Percentiles rank a stretch among this genome's conserved stretches.
Evolutionary conservation across 768 basidiomycete genomes (phyloP).

Genomic region (Trametes cingulata): DNA sequence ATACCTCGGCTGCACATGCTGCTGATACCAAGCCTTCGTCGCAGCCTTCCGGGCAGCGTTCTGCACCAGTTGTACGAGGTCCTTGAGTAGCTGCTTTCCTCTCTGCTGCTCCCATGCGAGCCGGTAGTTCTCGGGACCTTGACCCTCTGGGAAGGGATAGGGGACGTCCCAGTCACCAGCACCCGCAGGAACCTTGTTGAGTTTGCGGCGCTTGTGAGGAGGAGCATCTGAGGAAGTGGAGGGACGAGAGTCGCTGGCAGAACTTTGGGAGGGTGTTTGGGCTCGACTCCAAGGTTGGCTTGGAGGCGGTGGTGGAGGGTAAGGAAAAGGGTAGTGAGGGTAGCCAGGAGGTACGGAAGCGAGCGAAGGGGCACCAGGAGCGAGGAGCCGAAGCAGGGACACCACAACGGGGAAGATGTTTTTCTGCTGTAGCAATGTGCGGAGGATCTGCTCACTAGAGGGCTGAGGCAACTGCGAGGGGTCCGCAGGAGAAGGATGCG

Average conservation of each 20-base stretch:
- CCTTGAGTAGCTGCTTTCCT: constrained; percentile 58
- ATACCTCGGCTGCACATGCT: constrained; percentile 6
- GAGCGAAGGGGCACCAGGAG: constrained; percentile 34
- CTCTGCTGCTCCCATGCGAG: constrained; percentile 66
- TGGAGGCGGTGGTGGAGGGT: not conserved
- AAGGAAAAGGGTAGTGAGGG: constrained; percentile 2
- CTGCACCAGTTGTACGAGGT: constrained; percentile 62
- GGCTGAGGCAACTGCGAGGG: constrained; percentile 48
- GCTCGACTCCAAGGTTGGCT: not conserved
- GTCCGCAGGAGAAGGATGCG: constrained; percentile 37
- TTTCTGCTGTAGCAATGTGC: constrained; percentile 59
- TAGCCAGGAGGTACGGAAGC: constrained; percentile 8
- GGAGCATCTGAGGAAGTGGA: constrained; percentile 24
- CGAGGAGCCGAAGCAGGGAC: constrained; percentile 59
- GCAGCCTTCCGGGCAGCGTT: constrained; percentile 63
- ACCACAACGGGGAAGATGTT: constrained; percentile 68
- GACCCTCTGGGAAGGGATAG: constrained; percentile 70
- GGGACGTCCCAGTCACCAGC: constrained; percentile 84
- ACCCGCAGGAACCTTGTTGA: constrained; percentile 73
- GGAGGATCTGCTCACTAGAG: constrained; percentile 58
- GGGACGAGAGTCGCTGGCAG: not conserved
- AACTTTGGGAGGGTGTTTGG: constrained; percentile 1
- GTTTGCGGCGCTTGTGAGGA: constrained; percentile 58
- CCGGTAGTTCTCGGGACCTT: constrained; percentile 68
- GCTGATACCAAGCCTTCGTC: constrained; percentile 44